Base-by-base conservation (phyloP, 2,329 filamentous ascomycete species). In the Curvularia lunata region DNA sequence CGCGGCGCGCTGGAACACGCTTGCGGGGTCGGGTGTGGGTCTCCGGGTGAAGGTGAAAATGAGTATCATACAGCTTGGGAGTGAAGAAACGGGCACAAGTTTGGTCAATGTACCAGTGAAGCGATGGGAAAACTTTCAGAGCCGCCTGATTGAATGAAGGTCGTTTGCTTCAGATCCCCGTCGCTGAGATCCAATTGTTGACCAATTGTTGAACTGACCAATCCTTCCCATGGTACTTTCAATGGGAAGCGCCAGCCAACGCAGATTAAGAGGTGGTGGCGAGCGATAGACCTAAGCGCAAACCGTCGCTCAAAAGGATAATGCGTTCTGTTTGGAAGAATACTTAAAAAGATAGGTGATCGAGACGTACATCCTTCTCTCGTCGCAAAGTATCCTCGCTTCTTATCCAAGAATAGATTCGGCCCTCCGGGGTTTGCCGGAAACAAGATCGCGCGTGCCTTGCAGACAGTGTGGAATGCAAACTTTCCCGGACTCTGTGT, bases 31-130 rank as follows among this genome's bases (percentile, higher is more conserved):
- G 19, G 30, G 23, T 23, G 8, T 25, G 30, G n/a, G 12, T 40
- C 10, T 54, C 32, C 45, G 46, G 19, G 51, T 54, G 55, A 49
- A 46, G 18, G 55, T 46, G 50, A 58, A 47, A 10, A 21, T 48
- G 42, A 42, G 25, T 12, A 12, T 37, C 38, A 19, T 9, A 3
- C 27, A 7, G n/a, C 12, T 21, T 28, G n/a, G 16, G 27, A 42
- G 9, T 16, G 27, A 7, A n/a, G 18, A 40, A 32, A 16, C 6
- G 7, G 16, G 9, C 5, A 38, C 23, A 12, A 12, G 10, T 10
- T 21, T 23, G 10, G 10, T 16, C n/a, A 12, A 28, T 21, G 10
- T 41, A 21, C 12, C 48, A 32, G 48, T 51, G 16, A n/a, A 25
- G 25, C 9, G 13, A 30, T 42, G 18, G 9, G 4, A n/a, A 16